Evolutionary conservation across 345 rosid genomes (phyloP).

Genomic region (Bruguiera gymnorhiza): DNA sequence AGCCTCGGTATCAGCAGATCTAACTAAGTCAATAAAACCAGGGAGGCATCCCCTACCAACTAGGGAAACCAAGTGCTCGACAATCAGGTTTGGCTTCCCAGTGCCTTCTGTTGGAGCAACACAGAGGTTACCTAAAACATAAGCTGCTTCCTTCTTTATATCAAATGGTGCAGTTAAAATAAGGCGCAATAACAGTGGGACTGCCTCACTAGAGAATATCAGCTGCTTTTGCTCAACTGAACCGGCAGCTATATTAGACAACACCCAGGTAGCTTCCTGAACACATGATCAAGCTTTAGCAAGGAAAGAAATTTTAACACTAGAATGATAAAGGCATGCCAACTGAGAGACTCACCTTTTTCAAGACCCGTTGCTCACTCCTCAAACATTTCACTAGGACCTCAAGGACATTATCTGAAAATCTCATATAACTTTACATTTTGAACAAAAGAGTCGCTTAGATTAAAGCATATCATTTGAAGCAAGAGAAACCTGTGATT

Average conservation of each 20-base stretch:
- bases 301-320: conserved; percentile 2
- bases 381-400: conserved; percentile 82
- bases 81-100: conserved; percentile 59
- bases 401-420: conserved; percentile 54
- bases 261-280: conserved; percentile 96
- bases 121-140: conserved; percentile 91
- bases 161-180: conserved; percentile 81
- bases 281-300: conserved; percentile 10
- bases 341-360: conserved; percentile 54
- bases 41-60: conserved; percentile 74
- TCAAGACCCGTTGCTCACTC: conserved; percentile 85
- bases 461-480: conserved; percentile 10
- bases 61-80: conserved; percentile 72
- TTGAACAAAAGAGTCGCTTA: conserved; percentile 13
- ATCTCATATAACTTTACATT: conserved; percentile 17
- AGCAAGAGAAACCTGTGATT: conserved; percentile 50
- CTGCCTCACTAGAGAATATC: conserved; percentile 67
- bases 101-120: conserved; percentile 69
- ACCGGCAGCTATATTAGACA: conserved; percentile 93
- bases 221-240: conserved; percentile 77
- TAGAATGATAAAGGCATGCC: neutral
- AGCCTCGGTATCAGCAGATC: conserved; percentile 82
- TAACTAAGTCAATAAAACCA: conserved; percentile 77
- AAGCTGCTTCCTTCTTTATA: conserved; percentile 85
- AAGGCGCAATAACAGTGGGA: conserved; percentile 60